These are phyloP conservation scores for Haplosporangium gracile DNA, from an alignment of 192 early-diverging fungal genomes.

Conservation along the genomic window DNA sequence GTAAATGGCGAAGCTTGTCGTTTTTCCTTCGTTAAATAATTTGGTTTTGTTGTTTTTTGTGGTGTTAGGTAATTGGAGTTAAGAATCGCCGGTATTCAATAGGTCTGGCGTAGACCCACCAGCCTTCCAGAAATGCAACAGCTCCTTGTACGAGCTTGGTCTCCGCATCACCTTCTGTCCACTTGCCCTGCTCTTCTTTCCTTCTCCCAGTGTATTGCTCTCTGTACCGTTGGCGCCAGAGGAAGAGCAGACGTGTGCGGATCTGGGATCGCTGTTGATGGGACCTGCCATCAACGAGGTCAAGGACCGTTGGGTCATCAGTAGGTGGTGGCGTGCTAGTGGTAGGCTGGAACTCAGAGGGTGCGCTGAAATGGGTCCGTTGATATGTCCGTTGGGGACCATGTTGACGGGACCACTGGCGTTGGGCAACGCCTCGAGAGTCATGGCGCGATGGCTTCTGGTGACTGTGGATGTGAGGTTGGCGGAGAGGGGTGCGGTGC, in stretches of 20 bases:
- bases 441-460: not conserved
- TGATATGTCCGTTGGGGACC: not conserved
- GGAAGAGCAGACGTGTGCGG: not conserved
- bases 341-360: not conserved
- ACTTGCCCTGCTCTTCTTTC: not conserved
- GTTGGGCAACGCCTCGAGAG: not conserved
- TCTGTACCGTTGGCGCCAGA: not conserved
- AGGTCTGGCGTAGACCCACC: constrained; percentile 36
- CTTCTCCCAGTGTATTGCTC: not conserved
- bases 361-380: not conserved
- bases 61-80: not conserved
- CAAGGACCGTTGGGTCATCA: not conserved
- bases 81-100: constrained; percentile 5
- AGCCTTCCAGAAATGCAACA: constrained; percentile 49
- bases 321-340: not conserved
- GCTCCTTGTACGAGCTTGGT: constrained; percentile 45
- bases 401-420: not conserved
- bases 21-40: too few species aligned
- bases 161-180: constrained; percentile 11
- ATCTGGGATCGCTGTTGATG: not conserved
- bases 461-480: not conserved
- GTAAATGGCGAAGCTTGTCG: too few species aligned
- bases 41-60: too few species aligned
- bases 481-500: not conserved
- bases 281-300: not conserved